These are phyloP conservation scores for Drosera spatulata DNA, from an alignment of 179 eudicot genomes.

Conservation along the genomic window DNA sequence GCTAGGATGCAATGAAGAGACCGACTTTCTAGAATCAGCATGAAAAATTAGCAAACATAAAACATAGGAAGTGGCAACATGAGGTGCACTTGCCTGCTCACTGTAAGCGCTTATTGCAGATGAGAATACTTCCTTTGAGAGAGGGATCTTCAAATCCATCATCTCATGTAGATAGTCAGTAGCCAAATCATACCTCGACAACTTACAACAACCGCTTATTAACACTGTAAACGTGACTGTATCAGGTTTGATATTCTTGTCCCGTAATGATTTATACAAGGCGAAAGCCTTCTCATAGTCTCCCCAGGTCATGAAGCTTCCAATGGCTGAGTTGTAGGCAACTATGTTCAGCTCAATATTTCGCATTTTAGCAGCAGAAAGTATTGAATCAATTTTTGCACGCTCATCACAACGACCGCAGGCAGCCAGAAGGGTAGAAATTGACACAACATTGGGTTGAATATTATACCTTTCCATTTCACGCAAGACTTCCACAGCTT, in stretches of 20 bases:
- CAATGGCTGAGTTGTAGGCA: conserved; percentile 87
- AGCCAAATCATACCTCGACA: conserved; percentile 74
- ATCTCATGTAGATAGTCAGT: conserved; percentile 60
- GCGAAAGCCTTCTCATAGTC: conserved; percentile 71
- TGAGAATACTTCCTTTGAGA: conserved; percentile 85
- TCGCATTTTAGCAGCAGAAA: conserved; percentile 66
- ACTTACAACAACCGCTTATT: conserved; percentile 78
- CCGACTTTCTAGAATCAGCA: conserved; percentile 1
- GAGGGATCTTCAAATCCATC: conserved; percentile 45
- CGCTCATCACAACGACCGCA: conserved; percentile 79
- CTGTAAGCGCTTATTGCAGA: conserved; percentile 85
- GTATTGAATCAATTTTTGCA: conserved; percentile 78
- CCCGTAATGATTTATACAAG: conserved; percentile 52
- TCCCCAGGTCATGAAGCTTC: conserved; percentile 82
- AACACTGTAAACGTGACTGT: conserved; percentile 72
- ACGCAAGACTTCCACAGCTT: conserved; percentile 71
- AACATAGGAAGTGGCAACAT: not conserved
- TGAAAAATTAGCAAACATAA: no score
- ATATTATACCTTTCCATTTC: conserved; percentile 85
- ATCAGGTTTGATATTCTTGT: conserved; percentile 66
- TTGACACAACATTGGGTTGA: conserved; percentile 83
- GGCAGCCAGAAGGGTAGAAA: conserved; percentile 81
- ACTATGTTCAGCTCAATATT: conserved; percentile 61
- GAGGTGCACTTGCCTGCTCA: conserved; percentile 58
- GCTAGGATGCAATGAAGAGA: conserved; percentile 3